These are phyloP conservation scores for Penicillium silybi DNA, from an alignment of 495 filamentous ascomycete species.

Conservation along the genomic window DNA sequence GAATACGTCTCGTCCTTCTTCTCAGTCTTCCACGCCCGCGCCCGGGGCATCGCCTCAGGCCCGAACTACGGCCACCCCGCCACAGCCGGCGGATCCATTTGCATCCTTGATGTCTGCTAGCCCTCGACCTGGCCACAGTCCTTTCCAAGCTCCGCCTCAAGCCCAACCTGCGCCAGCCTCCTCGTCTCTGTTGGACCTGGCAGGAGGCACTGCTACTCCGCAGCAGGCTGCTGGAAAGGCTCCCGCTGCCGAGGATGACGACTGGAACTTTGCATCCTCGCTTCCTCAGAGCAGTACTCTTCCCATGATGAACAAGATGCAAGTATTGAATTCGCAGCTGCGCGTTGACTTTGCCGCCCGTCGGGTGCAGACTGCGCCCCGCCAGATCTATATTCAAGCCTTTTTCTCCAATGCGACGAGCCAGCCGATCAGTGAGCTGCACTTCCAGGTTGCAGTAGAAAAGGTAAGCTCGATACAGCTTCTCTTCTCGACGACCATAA, in stretches of 20 bases:
- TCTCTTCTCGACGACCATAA: not conserved
- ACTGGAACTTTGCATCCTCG: conserved; percentile 91
- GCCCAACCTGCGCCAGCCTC: conserved; percentile 24
- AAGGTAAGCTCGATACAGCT: conserved; percentile 57
- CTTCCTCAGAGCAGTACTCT: conserved; percentile 58
- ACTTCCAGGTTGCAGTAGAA: conserved; percentile 89
- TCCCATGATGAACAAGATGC: conserved; percentile 55
- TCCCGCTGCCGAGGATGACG: conserved; percentile 54
- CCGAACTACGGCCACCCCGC: conserved; percentile 36
- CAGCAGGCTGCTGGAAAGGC: conserved; percentile 26
- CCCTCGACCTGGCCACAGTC: conserved; percentile 36
- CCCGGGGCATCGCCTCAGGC: conserved; percentile 28
- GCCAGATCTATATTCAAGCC: conserved; percentile 55
- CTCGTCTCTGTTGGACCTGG: conserved; percentile 44
- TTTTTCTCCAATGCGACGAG: conserved; percentile 74
- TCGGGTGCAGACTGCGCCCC: conserved; percentile 32
- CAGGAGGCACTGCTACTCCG: conserved; percentile 14
- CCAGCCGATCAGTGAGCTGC: conserved; percentile 69
- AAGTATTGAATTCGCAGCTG: conserved; percentile 54
- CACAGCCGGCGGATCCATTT: conserved; percentile 57
- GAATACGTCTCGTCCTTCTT: conserved; percentile 39
- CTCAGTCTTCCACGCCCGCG: conserved; percentile 48
- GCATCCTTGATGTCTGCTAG: conserved; percentile 61
- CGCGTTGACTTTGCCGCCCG: conserved; percentile 50
- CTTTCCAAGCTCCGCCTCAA: conserved; percentile 27